phyloP scores from a whole-genome alignment of 2,329 filamentous ascomycete species.

The Cytospora chrysosperma region DNA sequence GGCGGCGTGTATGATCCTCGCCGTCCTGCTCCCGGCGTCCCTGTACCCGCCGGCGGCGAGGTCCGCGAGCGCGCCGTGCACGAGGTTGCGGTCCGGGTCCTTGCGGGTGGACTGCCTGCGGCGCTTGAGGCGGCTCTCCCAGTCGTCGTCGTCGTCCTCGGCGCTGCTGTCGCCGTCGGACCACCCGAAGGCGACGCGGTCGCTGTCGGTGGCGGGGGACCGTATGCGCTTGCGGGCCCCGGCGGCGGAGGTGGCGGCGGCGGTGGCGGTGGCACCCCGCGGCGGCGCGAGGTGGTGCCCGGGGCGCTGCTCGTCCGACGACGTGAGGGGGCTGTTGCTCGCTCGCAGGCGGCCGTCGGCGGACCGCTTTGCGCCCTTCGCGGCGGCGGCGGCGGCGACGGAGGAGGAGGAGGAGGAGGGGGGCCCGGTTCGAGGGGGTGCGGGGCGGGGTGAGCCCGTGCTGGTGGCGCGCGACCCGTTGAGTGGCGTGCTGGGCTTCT shows the following conservation, averaged over 20 bases:
- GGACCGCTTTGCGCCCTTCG: slow-evolving; percentile 8
- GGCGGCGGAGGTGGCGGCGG: not conserved
- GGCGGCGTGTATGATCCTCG: slow-evolving; percentile 57
- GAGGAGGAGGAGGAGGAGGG: too few species aligned
- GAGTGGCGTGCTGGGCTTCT: slow-evolving; percentile 18
- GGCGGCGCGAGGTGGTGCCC: slow-evolving; percentile 17
- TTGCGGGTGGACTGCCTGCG: slow-evolving; percentile 39
- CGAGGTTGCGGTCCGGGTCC: slow-evolving; percentile 48
- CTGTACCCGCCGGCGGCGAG: slow-evolving; percentile 16
- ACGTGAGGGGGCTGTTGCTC: slow-evolving; percentile 23
- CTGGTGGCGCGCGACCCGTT: slow-evolving; percentile 8
- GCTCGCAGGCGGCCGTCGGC: slow-evolving; percentile 10
- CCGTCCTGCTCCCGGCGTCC: slow-evolving; percentile 41
- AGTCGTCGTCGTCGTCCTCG: slow-evolving; percentile 52
- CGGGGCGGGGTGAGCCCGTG: slow-evolving; percentile 13
- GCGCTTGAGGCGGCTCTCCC: slow-evolving; percentile 49
- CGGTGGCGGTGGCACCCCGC: too few species aligned
- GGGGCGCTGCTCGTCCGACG: slow-evolving; percentile 20
- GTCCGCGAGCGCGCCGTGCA: slow-evolving; percentile 36
- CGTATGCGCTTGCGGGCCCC: slow-evolving; percentile 21
- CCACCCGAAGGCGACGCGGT: slow-evolving; percentile 49
- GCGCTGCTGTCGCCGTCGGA: slow-evolving; percentile 51
- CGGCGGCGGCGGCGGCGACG: slow-evolving; percentile 3
- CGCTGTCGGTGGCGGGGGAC: slow-evolving; percentile 46
- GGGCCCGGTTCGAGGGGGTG: not conserved